Percentiles rank a stretch among this genome's conserved stretches.
Conservation (phyloP, 1,284 basidiomycete genomes). For the Polyporus tsugae region DNA sequence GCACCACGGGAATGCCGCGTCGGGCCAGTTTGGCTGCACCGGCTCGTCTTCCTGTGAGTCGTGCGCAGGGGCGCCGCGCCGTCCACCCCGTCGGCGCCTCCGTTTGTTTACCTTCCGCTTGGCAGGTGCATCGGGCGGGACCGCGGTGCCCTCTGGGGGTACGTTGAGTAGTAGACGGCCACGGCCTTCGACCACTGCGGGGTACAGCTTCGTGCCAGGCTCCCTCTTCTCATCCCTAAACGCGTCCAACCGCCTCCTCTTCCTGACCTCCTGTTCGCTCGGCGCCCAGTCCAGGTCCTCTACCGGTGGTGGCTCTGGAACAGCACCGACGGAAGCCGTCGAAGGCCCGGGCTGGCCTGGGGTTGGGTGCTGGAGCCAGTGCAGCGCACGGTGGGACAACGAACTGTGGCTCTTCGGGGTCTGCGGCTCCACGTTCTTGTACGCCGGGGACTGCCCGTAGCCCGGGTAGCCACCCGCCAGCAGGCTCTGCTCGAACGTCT, state of each 20-base stretch:
- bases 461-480: constrained; percentile 81
- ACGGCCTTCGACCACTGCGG: constrained; percentile 69
- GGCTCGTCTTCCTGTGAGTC: constrained; percentile 29
- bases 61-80: constrained; percentile 20
- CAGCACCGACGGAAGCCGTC: constrained; percentile 38
- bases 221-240: constrained; percentile 50
- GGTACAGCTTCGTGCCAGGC: constrained; percentile 51
- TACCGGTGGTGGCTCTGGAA: constrained; percentile 41
- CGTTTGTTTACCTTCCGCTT: constrained; percentile 46
- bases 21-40: constrained; percentile 75
- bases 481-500: constrained; percentile 81
- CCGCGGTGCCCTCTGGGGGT: constrained; percentile 42
- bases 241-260: constrained; percentile 65
- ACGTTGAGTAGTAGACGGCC: constrained; percentile 71
- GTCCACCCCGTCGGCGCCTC: constrained; percentile 41
- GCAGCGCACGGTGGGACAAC: constrained; percentile 43
- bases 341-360: constrained; percentile 51
- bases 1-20: constrained; percentile 79
- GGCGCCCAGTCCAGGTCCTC: constrained; percentile 46
- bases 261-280: constrained; percentile 68
- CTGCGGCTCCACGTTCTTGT: constrained; percentile 39
- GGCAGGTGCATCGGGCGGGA: constrained; percentile 37
- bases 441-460: constrained; percentile 53
- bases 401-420: constrained; percentile 35
- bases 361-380: constrained; percentile 50